A percentile compares a stretch with the other conserved stretches of the same genome.
phyloP scores from a whole-genome alignment of 495 filamentous ascomycete species.

The Pyrenula aspistea region DNA sequence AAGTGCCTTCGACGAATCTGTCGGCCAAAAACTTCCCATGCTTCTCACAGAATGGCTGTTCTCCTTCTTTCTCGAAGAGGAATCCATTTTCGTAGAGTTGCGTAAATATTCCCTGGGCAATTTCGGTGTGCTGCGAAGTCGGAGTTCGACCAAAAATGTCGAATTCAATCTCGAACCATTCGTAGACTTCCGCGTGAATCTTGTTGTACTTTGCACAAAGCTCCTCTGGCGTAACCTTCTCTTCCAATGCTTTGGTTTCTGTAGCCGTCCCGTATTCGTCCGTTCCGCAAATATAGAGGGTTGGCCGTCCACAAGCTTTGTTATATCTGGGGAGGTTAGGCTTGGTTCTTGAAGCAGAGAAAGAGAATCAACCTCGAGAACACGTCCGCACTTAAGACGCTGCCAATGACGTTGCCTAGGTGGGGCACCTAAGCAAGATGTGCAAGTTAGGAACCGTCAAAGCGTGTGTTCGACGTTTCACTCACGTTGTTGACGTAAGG shows the following conservation, averaged over 20 bases:
- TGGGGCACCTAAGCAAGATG: no score
- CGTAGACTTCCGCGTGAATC: slow-evolving; percentile 73
- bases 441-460: no score
- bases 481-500: slow-evolving; percentile 96
- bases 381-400: slow-evolving; percentile 72
- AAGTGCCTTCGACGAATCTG: slow-evolving; percentile 86
- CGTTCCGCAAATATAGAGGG: slow-evolving; percentile 40
- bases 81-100: slow-evolving; percentile 70
- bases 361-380: slow-evolving; percentile 45
- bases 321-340: slow-evolving; percentile 38
- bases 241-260: slow-evolving; percentile 66
- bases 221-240: slow-evolving; percentile 55
- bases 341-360: neutral
- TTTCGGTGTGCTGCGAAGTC: slow-evolving; percentile 69
- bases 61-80: slow-evolving; percentile 62
- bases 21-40: slow-evolving; percentile 84
- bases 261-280: slow-evolving; percentile 83
- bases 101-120: slow-evolving; percentile 76
- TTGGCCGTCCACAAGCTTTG: slow-evolving; percentile 53
- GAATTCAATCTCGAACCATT: slow-evolving; percentile 80
- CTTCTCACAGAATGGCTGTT: slow-evolving; percentile 76
- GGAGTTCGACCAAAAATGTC: slow-evolving; percentile 80
- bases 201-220: slow-evolving; percentile 79
- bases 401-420: slow-evolving; percentile 87
- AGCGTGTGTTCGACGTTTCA: no score